phyloP scores from a whole-genome alignment of 2,329 filamentous ascomycete species.

The Ophiostoma triangulosporum region DNA sequence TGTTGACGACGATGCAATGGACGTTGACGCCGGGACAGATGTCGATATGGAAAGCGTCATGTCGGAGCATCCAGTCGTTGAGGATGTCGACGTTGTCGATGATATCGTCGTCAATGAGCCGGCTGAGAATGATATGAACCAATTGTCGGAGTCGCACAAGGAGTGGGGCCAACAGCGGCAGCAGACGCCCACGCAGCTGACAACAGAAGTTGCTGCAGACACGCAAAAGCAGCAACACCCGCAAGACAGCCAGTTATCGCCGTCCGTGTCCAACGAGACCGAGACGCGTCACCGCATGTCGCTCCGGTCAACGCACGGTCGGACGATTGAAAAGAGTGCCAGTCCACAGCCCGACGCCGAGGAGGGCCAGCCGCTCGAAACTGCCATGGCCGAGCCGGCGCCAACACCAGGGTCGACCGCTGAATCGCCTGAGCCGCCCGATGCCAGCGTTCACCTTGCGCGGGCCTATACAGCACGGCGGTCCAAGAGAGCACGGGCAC shows the following conservation, averaged over 20 bases:
- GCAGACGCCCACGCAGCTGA: background rate
- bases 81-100: background rate
- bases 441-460: constrained; percentile 18
- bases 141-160: background rate
- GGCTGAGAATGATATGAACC: background rate
- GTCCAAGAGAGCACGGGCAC: background rate
- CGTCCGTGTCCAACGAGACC: background rate
- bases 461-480: constrained; percentile 8
- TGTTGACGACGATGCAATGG: constrained; percentile 9
- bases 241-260: background rate
- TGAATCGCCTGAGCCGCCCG: constrained; percentile 5
- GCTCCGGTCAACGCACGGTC: constrained; percentile 7
- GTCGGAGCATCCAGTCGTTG: constrained; percentile 2
- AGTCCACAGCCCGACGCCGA: background rate
- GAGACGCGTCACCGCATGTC: constrained; percentile 11
- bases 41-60: constrained; percentile 11
- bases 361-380: too few relatives aligned
- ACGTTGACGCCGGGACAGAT: constrained; percentile 9
- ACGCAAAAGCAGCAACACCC: background rate
- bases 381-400: too few relatives aligned
- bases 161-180: background rate
- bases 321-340: background rate
- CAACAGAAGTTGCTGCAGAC: background rate
- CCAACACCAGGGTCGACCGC: background rate
- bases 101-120: background rate